phyloP scores from a whole-genome alignment of 2,329 filamentous ascomycete species.

The Thelonectria blattea region DNA sequence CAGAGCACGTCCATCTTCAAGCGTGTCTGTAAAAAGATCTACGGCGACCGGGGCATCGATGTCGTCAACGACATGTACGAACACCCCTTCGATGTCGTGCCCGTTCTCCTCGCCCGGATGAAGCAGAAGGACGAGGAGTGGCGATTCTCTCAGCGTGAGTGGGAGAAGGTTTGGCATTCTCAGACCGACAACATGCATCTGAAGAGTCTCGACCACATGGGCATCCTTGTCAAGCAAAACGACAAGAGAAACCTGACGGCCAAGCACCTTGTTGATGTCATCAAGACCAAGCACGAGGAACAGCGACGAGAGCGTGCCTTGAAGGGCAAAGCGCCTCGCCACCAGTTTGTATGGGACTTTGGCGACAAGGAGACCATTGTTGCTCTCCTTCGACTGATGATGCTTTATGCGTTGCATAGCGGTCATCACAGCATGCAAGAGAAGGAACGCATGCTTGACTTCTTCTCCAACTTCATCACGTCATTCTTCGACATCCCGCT shows the following conservation, averaged over 20 bases:
- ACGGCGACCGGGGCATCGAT: slow-evolving; percentile 84
- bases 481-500: slow-evolving; percentile 78
- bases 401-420: slow-evolving; percentile 70
- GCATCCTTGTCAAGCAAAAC: slow-evolving; percentile 82
- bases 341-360: slow-evolving; percentile 80
- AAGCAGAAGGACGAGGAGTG: slow-evolving; percentile 98
- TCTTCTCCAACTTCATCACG: slow-evolving; percentile 78
- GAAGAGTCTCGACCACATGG: slow-evolving; percentile 96
- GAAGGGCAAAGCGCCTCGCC: slow-evolving; percentile 65
- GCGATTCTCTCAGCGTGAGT: slow-evolving; percentile 95
- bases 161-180: slow-evolving; percentile 98
- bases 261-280: slow-evolving; percentile 88
- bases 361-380: slow-evolving; percentile 71
- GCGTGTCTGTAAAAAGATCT: slow-evolving; percentile 96
- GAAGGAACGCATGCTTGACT: slow-evolving; percentile 75
- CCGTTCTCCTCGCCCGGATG: slow-evolving; percentile 83
- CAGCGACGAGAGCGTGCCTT: slow-evolving; percentile 75
- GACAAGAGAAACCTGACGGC: slow-evolving; percentile 92
- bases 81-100: slow-evolving; percentile 84
- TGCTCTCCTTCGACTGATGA: slow-evolving; percentile 67
- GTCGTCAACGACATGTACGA: slow-evolving; percentile 88
- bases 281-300: slow-evolving; percentile 92
- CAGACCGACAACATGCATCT: slow-evolving; percentile 96
- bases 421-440: slow-evolving; percentile 74
- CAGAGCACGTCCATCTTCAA: slow-evolving; percentile 97